These are phyloP conservation scores for Gossypium thurberi DNA, from an alignment of 345 rosid genomes.

Conservation along the genomic window DNA sequence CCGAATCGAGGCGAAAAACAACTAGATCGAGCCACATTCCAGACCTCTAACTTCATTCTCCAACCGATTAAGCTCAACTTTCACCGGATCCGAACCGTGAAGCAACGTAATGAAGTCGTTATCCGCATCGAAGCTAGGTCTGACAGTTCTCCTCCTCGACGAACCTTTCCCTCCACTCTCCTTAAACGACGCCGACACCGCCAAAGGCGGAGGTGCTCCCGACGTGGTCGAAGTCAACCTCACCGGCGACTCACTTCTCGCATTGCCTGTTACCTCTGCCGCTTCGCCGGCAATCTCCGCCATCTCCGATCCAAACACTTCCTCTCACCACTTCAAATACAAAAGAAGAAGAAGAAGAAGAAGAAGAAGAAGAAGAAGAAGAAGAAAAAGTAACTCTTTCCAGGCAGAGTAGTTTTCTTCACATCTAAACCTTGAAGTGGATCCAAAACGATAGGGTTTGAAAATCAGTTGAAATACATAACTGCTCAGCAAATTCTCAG, in stretches of 20 bases:
- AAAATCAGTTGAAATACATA: slow-evolving; percentile 12
- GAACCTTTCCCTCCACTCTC: slow-evolving; percentile 51
- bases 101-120: slow-evolving; percentile 75
- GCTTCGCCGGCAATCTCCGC: slow-evolving; percentile 41
- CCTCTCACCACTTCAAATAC: slow-evolving; percentile 4
- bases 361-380: not conserved
- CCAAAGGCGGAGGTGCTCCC: slow-evolving; percentile 30
- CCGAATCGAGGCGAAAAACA: slow-evolving; percentile 24
- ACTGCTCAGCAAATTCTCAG: slow-evolving; percentile 1
- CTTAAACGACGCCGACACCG: slow-evolving; percentile 55
- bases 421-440: slow-evolving; percentile 10
- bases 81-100: slow-evolving; percentile 98
- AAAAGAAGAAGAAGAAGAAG: not conserved
- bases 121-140: slow-evolving; percentile 86
- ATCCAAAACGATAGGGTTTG: slow-evolving; percentile 19
- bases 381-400: not conserved
- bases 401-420: not conserved
- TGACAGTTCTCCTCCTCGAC: slow-evolving; percentile 66
- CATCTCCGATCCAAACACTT: slow-evolving; percentile 40
- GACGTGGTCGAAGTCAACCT: slow-evolving; percentile 16
- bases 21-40: slow-evolving; percentile 63
- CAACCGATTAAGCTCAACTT: slow-evolving; percentile 87
- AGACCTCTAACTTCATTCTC: slow-evolving; percentile 97
- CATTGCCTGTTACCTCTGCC: slow-evolving; percentile 30
- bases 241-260: slow-evolving; percentile 25